phyloP scores from a whole-genome alignment of 106 monocot genomes.

The Dendrobium chrysotoxum region DNA sequence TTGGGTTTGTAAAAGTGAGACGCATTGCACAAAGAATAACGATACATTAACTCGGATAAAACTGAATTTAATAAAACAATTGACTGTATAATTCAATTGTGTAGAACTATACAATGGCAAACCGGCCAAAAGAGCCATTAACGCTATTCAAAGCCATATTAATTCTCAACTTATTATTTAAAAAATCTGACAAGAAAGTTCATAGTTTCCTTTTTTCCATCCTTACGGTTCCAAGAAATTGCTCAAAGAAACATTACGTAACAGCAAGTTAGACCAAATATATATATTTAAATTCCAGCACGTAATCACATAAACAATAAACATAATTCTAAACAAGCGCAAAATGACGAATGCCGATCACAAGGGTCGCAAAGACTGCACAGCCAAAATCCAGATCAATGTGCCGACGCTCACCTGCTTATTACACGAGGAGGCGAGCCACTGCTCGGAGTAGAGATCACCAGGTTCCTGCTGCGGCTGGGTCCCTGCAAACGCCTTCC shows the following conservation, averaged over 20 bases:
- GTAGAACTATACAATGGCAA: not conserved
- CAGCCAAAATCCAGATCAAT: conserved; percentile 5
- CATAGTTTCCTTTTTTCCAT: not conserved
- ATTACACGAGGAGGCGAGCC: conserved; percentile 16
- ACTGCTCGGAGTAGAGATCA: conserved; percentile 30
- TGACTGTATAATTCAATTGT: not conserved
- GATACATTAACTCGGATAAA: not conserved
- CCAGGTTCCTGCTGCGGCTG: not conserved
- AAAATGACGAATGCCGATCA: not conserved
- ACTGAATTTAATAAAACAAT: not conserved
- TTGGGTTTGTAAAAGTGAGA: not conserved
- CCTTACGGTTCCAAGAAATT: not conserved
- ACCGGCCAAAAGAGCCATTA: not conserved
- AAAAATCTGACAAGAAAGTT: not conserved
- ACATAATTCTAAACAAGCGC: not conserved
- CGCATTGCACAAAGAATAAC: not conserved
- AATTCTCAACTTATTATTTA: not conserved
- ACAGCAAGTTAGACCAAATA: not conserved
- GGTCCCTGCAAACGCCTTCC: conserved; percentile 4
- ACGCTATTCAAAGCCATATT: not conserved
- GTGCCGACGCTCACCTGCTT: conserved; percentile 44
- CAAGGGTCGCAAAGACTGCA: not conserved
- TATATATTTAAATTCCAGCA: not conserved
- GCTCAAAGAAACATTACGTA: not conserved
- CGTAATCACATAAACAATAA: not conserved